Evolutionary conservation across 2,329 filamentous ascomycete genomes (phyloP), one percentile per base, ranked within the genome.

Genomic region (Apiospora sp.): DNA sequence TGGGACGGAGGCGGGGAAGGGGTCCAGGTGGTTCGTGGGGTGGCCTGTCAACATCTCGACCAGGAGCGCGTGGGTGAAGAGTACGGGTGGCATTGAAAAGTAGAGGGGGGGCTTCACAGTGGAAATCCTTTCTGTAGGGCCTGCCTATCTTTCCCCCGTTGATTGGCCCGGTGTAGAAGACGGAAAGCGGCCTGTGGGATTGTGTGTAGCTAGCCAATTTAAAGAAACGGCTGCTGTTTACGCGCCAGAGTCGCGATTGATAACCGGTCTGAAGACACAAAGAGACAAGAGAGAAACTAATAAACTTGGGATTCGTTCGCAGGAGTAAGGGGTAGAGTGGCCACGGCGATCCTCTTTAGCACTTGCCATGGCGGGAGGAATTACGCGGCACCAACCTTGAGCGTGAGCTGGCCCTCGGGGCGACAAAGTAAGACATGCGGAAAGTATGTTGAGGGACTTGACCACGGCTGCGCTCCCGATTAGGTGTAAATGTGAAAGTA

Each of bases 361-460:
- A 64, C 58, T 64, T 64, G 16, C 30, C 34, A n/a, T 13, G 58
- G 8, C 58, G 58, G 58, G 22, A 64, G 58, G 58, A 64, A 41
- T 64, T 64, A 64, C 58, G 58, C 58, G 58, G 58, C 58, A 64
- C 58, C 34, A 41, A 41, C 58, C 58, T 64, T 64, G 34, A n/a
- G 34, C 10, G 58, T n/a, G 27, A 64, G 34, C 34, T 64, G 58
- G 58, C 58, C 58, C 51, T 64, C 58, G 58, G 34, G 58, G 58
- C 34, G 58, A 64, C 54, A 22, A 41, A 14, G 58, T 64, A 41
- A 64, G 58, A 64, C 58, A 64, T 64, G 58, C 37, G 34, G 12
- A 64, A 64, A 64, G 58, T 41, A 64, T 64, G 34, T 41, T 41
- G 34, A 41, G 37, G 8, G 27, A 30, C 27, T 30, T 30, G 27